Evolutionary conservation across 1,284 basidiomycete species (phyloP).

Genomic region (Erythrobasidium hasegawianum): DNA sequence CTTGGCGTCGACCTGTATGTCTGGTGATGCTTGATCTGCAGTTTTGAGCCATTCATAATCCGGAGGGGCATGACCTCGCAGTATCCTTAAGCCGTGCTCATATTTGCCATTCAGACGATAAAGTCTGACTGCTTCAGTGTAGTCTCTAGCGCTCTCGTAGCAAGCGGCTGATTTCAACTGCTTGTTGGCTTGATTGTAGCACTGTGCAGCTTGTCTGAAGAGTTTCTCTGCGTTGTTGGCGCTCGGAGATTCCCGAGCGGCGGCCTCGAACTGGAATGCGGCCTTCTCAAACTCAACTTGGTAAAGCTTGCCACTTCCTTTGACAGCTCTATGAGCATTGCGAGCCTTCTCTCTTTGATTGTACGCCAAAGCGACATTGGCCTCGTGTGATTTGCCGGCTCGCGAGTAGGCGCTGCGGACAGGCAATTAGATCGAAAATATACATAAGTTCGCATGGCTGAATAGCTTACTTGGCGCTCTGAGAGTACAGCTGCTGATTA

Average conservation of each 20-base stretch:
- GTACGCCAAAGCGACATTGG: constrained; percentile 55
- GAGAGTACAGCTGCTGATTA: constrained; percentile 56
- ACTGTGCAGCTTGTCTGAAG: not conserved
- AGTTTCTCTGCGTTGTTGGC: constrained; percentile 1
- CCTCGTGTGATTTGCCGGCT: constrained; percentile 54
- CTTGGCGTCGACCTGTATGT: not conserved
- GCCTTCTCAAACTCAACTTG: constrained; percentile 5
- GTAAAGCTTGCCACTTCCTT: not conserved
- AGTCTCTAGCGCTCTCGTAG: constrained; percentile 1
- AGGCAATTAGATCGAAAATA: too few relatives aligned
- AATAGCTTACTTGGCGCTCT: constrained; percentile 55
- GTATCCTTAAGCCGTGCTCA: not conserved
- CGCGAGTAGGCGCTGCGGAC: constrained; percentile 59
- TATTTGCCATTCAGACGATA: not conserved
- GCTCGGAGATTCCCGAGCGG: not conserved
- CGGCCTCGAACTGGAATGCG: not conserved
- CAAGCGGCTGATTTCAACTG: not conserved
- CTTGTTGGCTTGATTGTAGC: not conserved
- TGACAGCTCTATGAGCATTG: not conserved
- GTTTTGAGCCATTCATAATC: constrained; percentile 1
- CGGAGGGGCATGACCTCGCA: constrained; percentile 5
- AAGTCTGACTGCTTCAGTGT: constrained; percentile 1
- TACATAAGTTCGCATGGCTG: too few relatives aligned
- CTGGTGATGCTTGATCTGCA: too few relatives aligned
- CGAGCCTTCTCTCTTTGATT: constrained; percentile 53